These are phyloP conservation scores for Begonia loranthoides DNA, from an alignment of 306 rosid genomes.

Conservation along the genomic window DNA sequence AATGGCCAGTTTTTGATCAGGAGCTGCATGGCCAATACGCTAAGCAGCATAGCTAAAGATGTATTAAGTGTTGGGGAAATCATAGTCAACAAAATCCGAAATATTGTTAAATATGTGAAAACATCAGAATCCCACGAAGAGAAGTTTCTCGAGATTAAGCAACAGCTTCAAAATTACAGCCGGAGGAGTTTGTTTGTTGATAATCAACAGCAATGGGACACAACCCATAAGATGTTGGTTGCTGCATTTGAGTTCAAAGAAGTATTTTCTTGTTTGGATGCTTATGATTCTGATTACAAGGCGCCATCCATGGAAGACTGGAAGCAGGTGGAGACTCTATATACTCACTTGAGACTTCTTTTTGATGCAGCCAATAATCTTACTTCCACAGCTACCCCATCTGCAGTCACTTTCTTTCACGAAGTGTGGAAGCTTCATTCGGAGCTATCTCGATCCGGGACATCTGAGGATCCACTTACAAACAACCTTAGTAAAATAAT, in stretches of 20 bases:
- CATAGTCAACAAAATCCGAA: constrained; percentile 46
- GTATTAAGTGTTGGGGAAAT: constrained; percentile 40
- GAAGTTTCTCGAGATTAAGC: constrained; percentile 63
- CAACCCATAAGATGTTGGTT: constrained; percentile 81
- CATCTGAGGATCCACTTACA: constrained; percentile 50
- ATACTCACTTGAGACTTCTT: constrained; percentile 59
- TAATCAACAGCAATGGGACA: constrained; percentile 71
- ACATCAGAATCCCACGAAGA: constrained; percentile 82
- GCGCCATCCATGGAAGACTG: constrained; percentile 80
- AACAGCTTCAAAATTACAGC: constrained; percentile 80
- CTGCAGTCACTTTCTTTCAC: constrained; percentile 59
- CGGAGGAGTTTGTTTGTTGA: constrained; percentile 63
- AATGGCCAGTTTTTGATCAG: constrained; percentile 69
- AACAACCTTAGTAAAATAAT: constrained; percentile 35
- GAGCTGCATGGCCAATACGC: constrained; percentile 68
- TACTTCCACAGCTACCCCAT: constrained; percentile 42
- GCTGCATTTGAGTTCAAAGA: constrained; percentile 73
- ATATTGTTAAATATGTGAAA: constrained; percentile 78
- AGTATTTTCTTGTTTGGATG: constrained; percentile 75
- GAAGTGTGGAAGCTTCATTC: constrained; percentile 91
- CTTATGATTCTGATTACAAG: constrained; percentile 75
- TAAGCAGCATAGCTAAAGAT: constrained; percentile 57
- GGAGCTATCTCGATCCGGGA: constrained; percentile 43
- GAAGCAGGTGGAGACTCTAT: constrained; percentile 63
- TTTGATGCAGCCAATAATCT: constrained; percentile 68